These are phyloP conservation scores for Jacaranda copaia DNA, from an alignment of 257 asterid genomes.

Conservation along the genomic window DNA sequence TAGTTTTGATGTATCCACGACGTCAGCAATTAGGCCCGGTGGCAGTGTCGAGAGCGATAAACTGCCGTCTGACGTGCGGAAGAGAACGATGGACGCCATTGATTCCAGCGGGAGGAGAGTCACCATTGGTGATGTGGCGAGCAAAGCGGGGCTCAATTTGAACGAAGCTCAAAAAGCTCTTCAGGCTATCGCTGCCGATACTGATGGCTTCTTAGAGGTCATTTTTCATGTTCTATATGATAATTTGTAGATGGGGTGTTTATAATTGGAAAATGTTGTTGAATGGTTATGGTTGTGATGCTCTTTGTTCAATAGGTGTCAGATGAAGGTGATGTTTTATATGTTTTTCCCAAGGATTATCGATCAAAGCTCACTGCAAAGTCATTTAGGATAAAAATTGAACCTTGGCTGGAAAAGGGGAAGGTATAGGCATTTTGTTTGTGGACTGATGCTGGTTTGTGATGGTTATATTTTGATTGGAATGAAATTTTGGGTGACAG, in stretches of 20 bases:
- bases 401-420: conserved; percentile 83
- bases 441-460: conserved; percentile 16
- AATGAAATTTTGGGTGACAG: conserved; percentile 54
- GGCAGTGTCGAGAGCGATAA: conserved; percentile 90
- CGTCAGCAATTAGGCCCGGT: conserved; percentile 67
- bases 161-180: conserved; percentile 90
- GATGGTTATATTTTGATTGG: conserved; percentile 28
- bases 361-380: conserved; percentile 80
- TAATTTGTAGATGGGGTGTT: conserved; percentile 24
- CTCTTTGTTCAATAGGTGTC: conserved; percentile 69
- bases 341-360: conserved; percentile 83
- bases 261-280: conserved; percentile 20
- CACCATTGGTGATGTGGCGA: conserved; percentile 92
- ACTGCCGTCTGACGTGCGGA: conserved; percentile 75
- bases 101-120: conserved; percentile 89
- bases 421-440: conserved; percentile 61
- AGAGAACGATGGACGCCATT: conserved; percentile 85
- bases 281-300: conserved; percentile 30
- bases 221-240: background rate
- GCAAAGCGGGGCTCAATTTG: conserved; percentile 88
- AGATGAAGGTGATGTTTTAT: conserved; percentile 93
- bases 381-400: conserved; percentile 77
- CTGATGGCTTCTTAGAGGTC: conserved; percentile 94
- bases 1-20: conserved; percentile 47
- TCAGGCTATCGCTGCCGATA: conserved; percentile 95